A percentile compares a stretch with the other conserved stretches of the same genome.
Conservation (phyloP, 1,284 basidiomycete genomes). For the Ustilago crameri region DNA sequence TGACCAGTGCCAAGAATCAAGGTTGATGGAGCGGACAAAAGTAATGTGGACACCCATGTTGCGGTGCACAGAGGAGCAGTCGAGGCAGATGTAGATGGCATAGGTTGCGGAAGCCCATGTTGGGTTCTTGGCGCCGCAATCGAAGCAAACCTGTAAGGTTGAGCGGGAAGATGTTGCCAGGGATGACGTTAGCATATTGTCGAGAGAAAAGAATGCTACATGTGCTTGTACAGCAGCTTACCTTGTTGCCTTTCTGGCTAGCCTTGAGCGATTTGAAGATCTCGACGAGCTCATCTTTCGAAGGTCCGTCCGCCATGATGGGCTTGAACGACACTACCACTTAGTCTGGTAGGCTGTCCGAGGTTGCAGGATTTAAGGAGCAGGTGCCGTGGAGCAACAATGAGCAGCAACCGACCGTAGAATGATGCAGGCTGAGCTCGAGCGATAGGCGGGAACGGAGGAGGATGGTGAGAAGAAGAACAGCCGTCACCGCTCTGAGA, state of each 20-base stretch:
- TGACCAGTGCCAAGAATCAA: slow-evolving; percentile 90
- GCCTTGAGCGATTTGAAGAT: slow-evolving; percentile 66
- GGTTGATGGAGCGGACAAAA: slow-evolving; percentile 95
- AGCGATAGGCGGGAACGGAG: too few species aligned
- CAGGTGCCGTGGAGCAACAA: too few species aligned
- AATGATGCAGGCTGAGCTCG: too few species aligned
- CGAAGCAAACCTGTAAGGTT: slow-evolving; percentile 83
- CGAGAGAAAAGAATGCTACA: not conserved
- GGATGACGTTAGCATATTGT: slow-evolving; percentile 1
- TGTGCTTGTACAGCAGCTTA: slow-evolving; percentile 11
- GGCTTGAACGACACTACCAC: slow-evolving; percentile 1
- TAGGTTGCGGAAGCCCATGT: slow-evolving; percentile 98
- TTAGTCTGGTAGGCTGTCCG: not conserved
- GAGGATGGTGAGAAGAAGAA: not conserved
- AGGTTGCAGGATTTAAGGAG: too few species aligned
- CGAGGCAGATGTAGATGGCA: slow-evolving; percentile 96
- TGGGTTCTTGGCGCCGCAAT: slow-evolving; percentile 95
- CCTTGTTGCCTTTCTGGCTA: slow-evolving; percentile 63
- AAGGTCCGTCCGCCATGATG: slow-evolving; percentile 58
- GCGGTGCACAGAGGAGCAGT: slow-evolving; percentile 93
- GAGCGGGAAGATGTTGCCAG: not conserved
- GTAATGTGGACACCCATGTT: slow-evolving; percentile 99
- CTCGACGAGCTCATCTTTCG: slow-evolving; percentile 65
- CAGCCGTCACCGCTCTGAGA: too few species aligned
- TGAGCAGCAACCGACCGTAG: too few species aligned